Conservation (phyloP, 306 rosid genomes). For the Castanea sativa region DNA sequence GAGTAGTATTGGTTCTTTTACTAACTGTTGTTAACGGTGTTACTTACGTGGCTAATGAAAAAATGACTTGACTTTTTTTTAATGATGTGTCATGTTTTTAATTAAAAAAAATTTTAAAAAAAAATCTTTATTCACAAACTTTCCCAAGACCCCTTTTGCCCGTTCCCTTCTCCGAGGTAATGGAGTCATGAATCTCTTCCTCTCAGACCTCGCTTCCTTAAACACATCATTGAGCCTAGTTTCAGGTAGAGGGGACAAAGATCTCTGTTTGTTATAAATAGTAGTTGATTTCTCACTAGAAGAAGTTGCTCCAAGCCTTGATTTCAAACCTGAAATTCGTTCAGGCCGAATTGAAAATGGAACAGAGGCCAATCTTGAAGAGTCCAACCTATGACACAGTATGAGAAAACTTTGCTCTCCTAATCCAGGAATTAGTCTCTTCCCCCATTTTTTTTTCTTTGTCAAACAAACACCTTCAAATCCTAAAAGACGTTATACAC, state of each 20-base stretch:
- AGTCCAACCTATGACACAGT: conserved; percentile 80
- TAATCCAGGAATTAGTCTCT: conserved; percentile 70
- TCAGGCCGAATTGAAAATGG: conserved; percentile 36
- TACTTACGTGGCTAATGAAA: too few species aligned
- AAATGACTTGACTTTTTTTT: too few species aligned
- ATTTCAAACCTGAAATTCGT: conserved; percentile 38
- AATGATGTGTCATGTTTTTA: too few species aligned
- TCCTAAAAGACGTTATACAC: conserved; percentile 18
- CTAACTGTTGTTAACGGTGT: too few species aligned
- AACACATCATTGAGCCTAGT: conserved; percentile 51
- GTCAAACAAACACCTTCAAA: conserved; percentile 20
- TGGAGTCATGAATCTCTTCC: conserved; percentile 77
- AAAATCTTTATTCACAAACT: conserved; percentile 36
- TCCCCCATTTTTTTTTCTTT: conserved; percentile 52
- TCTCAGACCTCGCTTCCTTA: conserved; percentile 64
- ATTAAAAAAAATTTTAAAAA: too few species aligned
- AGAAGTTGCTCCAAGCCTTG: conserved; percentile 34
- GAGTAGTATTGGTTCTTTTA: too few species aligned
- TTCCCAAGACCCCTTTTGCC: conserved; percentile 46
- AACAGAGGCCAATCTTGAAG: conserved; percentile 40
- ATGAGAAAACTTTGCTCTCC: conserved; percentile 85
- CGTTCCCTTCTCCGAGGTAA: conserved; percentile 46
- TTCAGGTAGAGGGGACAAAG: conserved; percentile 67
- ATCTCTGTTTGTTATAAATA: conserved; percentile 57
- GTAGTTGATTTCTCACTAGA: conserved; percentile 21